Base-by-base conservation (phyloP, 768 basidiomycete genomes). In the Tulasnella sp. region DNA sequence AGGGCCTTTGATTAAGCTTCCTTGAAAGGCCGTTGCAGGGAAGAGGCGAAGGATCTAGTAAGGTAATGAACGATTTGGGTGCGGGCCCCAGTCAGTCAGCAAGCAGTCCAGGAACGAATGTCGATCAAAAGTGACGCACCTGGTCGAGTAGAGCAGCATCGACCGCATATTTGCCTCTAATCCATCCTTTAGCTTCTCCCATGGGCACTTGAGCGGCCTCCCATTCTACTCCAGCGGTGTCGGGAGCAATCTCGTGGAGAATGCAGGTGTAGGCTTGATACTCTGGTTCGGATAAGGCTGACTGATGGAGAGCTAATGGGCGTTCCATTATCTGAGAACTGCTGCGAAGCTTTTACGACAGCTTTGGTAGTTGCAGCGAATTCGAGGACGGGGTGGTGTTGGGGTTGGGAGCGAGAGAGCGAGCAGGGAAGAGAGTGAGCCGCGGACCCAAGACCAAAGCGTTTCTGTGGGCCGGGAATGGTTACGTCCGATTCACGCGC, bases 121-220 rank as follows among this genome's bases (percentile, higher is more conserved):
- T 76, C 34, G 72, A 54, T 67, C 40, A 72, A 22, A 58, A 25
- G 39, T 25, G n/a, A 77, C 77, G 37, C 54, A 78, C 78, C 68
- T 78, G 42, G 37, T 79, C 78, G 38, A 79, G 71, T 7, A 79
- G 19, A 11, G 69, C 77, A 67, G 78, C 78, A 14, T 79, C 78
- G 40, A 79, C 78, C 4, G 74, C 78, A 52, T 79, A 79, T 45
- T 73, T 78, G 29, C 78, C 78, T 67, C 78, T 70, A 38, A 79
- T 75, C 74, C 78, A 79, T 4, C 78, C 72, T 38, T 75, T 54
- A 29, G 78, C 77, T 29, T 75, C 69, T 68, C 74, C 72, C 42
- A 76, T 38, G 31, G 67, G 71, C 12, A 79, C 77, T 15, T 78
- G 45, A 34, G n/a, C 17, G 31, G 42, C 39, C 22, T 68, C 64